Conservation (phyloP, 1,284 basidiomycete species). For the Ustilago lituana region DNA sequence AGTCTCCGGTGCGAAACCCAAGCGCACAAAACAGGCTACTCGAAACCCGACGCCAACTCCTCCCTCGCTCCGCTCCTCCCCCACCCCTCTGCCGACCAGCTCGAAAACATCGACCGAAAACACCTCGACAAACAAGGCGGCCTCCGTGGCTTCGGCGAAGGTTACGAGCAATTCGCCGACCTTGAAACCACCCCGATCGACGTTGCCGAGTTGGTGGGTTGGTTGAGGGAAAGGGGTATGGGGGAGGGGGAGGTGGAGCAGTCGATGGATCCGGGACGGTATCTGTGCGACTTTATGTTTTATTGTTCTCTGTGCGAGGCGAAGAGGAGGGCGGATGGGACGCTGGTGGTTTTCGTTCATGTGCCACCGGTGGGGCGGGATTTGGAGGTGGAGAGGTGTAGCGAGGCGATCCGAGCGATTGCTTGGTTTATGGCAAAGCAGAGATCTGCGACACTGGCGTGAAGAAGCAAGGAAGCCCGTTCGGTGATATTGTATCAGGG, state of each 20-base stretch:
- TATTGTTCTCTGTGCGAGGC: constrained; percentile 42
- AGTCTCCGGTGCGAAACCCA: constrained; percentile 37
- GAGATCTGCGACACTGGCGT: too few relatives aligned
- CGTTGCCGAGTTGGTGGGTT: constrained; percentile 14
- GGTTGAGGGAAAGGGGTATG: constrained; percentile 19
- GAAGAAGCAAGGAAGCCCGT: too few relatives aligned
- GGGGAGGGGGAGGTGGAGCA: constrained; percentile 9
- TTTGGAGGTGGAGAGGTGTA: constrained; percentile 18
- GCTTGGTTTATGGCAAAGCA: constrained; percentile 34
- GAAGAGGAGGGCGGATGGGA: neutral
- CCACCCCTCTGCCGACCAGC: too few relatives aligned
- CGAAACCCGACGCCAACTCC: constrained; percentile 19
- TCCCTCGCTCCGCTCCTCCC: constrained; percentile 12
- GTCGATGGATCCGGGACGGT: constrained; percentile 37
- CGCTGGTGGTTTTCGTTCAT: constrained; percentile 37
- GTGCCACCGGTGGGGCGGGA: constrained; percentile 26
- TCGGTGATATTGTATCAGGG: too few relatives aligned
- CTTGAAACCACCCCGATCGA: constrained; percentile 13
- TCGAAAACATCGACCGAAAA: neutral
- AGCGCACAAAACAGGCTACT: constrained; percentile 43
- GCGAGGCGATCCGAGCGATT: constrained; percentile 18
- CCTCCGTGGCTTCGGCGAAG: constrained; percentile 24
- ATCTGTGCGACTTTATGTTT: constrained; percentile 50
- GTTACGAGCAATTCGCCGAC: constrained; percentile 27
- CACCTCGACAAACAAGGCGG: constrained; percentile 11